Base-by-base conservation (phyloP, 2,329 filamentous ascomycete genomes). In the Niveomyces coronatus region DNA sequence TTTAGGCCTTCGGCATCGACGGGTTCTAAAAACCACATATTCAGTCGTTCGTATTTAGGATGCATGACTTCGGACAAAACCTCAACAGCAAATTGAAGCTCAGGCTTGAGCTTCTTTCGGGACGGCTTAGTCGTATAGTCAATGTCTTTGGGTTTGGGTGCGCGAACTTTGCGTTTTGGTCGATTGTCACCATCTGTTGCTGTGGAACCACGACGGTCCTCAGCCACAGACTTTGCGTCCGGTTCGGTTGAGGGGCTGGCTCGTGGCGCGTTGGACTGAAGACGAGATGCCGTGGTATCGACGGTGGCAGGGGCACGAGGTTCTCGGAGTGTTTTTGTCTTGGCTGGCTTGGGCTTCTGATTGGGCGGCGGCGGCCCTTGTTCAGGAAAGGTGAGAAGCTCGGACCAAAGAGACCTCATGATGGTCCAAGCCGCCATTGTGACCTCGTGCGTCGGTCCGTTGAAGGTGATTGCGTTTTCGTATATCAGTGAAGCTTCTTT, bases 1-100 rank as follows among this genome's bases (percentile, higher is more conserved):
- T 89, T 87, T 38, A 96, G 67, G 1, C 88, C 89, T 24, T 96
- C 88, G 1, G 91, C 87, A 55, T 98, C 91, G 15, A 98, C 91
- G 0, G 91, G 84, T 7, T 74, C 64, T 50, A 85, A 65, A 64
- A 98, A 98, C 42, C 84, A 80, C 39, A 71, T 70, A 30, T 85
- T 85, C 47, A 80, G 64, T 2, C 62, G 54, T 40, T 67, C 69
- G 54, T 95, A 74, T 56, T 85, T 88, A 1, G 71, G 61, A 55
- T 86, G 83, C 58, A 80, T 74, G 22, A 96, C 56, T 54, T 95
- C 86, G 23, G 75, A 73, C 40, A 96, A 56, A 2, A 89, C 77
- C 42, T 85, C 78, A 46, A 93, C 82, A 54, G 85, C 89, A 60
- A 96, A 98, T 48, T 83, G 86, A 39, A 96, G 69, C 59, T 96